A percentile compares a stretch with the other conserved stretches of the same genome.
These are phyloP conservation scores for Mortierella sp. DNA, from an alignment of 371 early-diverging fungal genomes.

Conservation along the genomic window DNA sequence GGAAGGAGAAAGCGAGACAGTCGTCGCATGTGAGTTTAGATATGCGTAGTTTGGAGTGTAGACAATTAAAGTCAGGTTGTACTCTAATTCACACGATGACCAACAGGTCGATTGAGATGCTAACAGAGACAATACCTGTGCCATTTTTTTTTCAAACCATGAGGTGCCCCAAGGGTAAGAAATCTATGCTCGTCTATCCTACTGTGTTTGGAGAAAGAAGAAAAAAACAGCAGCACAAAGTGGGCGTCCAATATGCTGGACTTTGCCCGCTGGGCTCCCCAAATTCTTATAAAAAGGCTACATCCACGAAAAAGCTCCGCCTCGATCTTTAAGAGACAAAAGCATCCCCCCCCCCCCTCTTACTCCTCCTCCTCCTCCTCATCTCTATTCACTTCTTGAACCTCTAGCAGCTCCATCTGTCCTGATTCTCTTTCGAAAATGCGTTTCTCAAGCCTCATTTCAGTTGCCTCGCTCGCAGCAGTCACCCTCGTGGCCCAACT, in stretches of 20 bases:
- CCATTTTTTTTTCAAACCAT: no score
- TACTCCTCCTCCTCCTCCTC: background rate
- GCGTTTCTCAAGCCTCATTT: slow-evolving; percentile 33
- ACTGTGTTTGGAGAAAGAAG: no score
- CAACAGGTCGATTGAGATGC: no score
- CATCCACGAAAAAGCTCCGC: background rate
- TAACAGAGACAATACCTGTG: no score
- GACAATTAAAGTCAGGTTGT: no score
- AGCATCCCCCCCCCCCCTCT: background rate
- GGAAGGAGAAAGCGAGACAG: no score
- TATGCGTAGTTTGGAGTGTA: no score
- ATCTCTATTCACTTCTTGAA: background rate
- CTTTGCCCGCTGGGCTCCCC: background rate
- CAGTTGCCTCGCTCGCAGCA: slow-evolving; percentile 29
- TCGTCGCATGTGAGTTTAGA: no score
- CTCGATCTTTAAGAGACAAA: background rate
- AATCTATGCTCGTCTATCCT: background rate
- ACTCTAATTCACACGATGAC: no score
- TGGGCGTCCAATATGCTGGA: background rate
- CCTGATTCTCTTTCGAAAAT: slow-evolving; percentile 4
- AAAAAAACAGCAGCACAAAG: no score
- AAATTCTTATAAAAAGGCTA: background rate
- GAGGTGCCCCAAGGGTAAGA: no score
- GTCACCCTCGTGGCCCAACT: slow-evolving; percentile 9
- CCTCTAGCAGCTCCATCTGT: no score